Base-by-base conservation (phyloP, 768 basidiomycete genomes). In the Tylopilus intermedius region DNA sequence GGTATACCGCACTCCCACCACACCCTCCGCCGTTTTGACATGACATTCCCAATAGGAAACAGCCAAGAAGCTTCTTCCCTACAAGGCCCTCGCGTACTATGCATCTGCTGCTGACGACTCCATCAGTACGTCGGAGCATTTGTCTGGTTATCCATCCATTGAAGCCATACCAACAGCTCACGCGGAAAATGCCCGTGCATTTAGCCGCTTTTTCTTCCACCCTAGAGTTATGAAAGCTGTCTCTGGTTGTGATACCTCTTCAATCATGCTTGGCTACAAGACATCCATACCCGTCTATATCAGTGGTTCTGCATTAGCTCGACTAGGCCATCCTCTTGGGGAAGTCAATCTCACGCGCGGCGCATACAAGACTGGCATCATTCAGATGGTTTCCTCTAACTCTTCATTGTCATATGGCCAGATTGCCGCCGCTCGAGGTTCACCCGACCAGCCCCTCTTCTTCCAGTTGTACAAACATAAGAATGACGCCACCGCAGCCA, bases 381-480 rank as follows among this genome's bases (percentile, higher is more conserved):
- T 93, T 29, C 94, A 95, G 62, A 89, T 89, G 86, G 85, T 88
- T 44, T 90, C 88, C 9, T 81, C 81, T 32, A 88, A 90, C 62
- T 79, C 89, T 13, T 89, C 87, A 2, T 62, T 87, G 53, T 86
- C 88, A 1, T 78, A 76, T 53, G 74, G 71, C 11, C 78, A 80
- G 54, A 86, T 91, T 46, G 82, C 83, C 18, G 71, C 73, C 24
- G 80, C 79, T 10, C 72, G 75, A 49, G 75, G 81, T 18, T 66
- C 69, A 42, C 76, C 77, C 15, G 71, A 75, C 0, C 87, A 90
- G 61, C 71, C 78, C 2, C 70, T 90, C 33, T 89, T 90, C 67
- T 91, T 90, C 71, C 89, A 91, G 64, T 73, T 96, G 13, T 95
- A 97, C 72, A 89, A 95, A 62, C 82, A 92, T 70, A 73, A 74